Percentiles rank a stretch among this genome's conserved stretches.
Evolutionary conservation across 1,139 yeast species (phyloP).

Genomic region (Candida sanyaensis): DNA sequence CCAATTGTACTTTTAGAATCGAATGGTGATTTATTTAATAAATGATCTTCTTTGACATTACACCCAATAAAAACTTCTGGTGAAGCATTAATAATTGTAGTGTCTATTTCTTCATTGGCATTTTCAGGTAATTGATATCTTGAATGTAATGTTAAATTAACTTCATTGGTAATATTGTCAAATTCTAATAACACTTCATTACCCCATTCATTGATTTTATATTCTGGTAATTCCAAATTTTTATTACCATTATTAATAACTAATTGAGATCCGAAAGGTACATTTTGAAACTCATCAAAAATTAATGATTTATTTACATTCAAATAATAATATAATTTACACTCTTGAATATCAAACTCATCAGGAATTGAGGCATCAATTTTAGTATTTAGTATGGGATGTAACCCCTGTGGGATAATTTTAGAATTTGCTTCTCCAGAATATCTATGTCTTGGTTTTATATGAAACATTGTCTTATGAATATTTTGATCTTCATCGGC

Average conservation of each 20-base stretch:
- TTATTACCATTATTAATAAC: constrained; percentile 32
- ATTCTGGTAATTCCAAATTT: constrained; percentile 48
- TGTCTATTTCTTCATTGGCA: constrained; percentile 9
- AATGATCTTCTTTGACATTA: constrained; percentile 27
- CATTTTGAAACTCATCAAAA: constrained; percentile 40
- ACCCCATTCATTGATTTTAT: constrained; percentile 43
- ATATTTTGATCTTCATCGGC: constrained; percentile 16
- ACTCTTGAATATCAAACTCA: constrained; percentile 29
- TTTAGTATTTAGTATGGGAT: constrained; percentile 31
- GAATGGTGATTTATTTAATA: constrained; percentile 40
- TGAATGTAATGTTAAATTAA: constrained; percentile 37
- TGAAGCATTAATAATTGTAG: constrained; percentile 14
- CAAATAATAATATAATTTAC: constrained; percentile 37
- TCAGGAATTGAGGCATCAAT: constrained; percentile 16
- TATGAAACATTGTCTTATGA: constrained; percentile 43
- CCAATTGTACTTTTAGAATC: constrained; percentile 31
- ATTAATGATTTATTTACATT: constrained; percentile 37
- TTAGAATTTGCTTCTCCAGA: constrained; percentile 9
- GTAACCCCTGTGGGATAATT: constrained; percentile 36
- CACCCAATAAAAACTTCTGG: constrained; percentile 40
- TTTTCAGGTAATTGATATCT: constrained; percentile 37
- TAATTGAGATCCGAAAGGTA: constrained; percentile 26
- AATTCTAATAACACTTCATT: constrained; percentile 38
- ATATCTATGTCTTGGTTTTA: constrained; percentile 43
- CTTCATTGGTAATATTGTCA: constrained; percentile 12